Evolutionary conservation across 257 asterid genomes (phyloP).

Genomic region (Forsythia viridissima): DNA sequence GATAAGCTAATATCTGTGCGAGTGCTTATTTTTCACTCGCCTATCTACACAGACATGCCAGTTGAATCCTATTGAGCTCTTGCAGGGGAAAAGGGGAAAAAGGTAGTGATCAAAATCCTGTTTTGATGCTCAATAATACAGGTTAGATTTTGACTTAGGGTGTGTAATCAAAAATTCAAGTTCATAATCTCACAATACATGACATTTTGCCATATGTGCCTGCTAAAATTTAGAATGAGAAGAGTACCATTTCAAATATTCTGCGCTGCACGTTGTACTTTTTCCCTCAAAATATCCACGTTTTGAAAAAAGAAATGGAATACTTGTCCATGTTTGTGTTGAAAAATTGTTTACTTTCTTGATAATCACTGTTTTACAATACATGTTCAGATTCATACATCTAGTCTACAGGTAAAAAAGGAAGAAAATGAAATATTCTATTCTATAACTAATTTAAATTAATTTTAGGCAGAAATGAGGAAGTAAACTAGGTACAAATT

Average conservation of each 20-base stretch:
- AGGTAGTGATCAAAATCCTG: neutral
- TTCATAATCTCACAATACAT: neutral
- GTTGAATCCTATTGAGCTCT: neutral
- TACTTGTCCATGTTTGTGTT: neutral
- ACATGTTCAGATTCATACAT: neutral
- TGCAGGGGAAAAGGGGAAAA: neutral
- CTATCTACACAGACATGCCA: neutral
- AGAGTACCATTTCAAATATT: neutral
- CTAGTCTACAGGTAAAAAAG: neutral
- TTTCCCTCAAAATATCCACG: neutral
- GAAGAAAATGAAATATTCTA: neutral
- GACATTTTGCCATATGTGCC: neutral
- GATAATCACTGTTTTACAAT: neutral
- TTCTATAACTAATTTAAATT: neutral
- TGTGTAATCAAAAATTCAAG: neutral
- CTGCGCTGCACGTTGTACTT: neutral
- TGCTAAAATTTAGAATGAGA: slow-evolving; percentile 1
- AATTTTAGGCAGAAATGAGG: neutral
- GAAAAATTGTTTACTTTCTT: neutral
- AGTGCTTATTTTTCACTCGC: neutral
- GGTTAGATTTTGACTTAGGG: neutral
- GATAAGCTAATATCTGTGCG: neutral
- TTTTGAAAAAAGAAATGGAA: neutral
- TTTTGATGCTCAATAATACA: neutral
- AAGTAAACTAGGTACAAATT: neutral